These are phyloP conservation scores for Orychophragmus violaceus DNA, from an alignment of 345 rosid species.

Conservation along the genomic window DNA sequence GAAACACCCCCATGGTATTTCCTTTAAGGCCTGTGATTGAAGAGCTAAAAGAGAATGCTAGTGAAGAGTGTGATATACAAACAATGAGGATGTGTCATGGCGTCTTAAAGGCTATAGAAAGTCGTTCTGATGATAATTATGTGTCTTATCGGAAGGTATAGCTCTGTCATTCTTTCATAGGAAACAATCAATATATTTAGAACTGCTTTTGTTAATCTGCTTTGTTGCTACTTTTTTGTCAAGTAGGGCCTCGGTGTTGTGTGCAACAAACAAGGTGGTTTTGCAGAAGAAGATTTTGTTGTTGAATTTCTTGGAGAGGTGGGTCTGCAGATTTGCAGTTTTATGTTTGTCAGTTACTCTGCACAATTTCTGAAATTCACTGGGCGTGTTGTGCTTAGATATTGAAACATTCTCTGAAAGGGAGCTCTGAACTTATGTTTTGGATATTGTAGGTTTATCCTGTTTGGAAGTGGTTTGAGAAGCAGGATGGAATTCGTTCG, in stretches of 20 bases:
- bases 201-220: conserved; percentile 21
- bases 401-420: not conserved
- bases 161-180: conserved; percentile 2
- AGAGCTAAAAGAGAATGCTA: conserved; percentile 69
- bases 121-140: conserved; percentile 87
- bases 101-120: conserved; percentile 76
- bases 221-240: conserved; percentile 18
- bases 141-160: conserved; percentile 94
- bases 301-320: conserved; percentile 99
- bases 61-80: conserved; percentile 57
- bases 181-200: not conserved
- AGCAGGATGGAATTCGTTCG: conserved; percentile 98
- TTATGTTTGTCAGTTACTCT: conserved; percentile 6
- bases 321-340: conserved; percentile 23
- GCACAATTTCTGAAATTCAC: conserved; percentile 9
- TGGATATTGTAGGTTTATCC: conserved; percentile 75
- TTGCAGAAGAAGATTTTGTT: conserved; percentile 87
- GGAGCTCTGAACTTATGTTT: not conserved
- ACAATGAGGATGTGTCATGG: conserved; percentile 66
- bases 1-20: conserved; percentile 89
- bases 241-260: conserved; percentile 96
- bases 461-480: conserved; percentile 99
- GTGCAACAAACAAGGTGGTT: conserved; percentile 93
- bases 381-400: not conserved
- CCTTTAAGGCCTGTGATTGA: conserved; percentile 71